Base-by-base conservation (phyloP, 2,329 filamentous ascomycete species). In the Botrytis pseudocinerea region DNA sequence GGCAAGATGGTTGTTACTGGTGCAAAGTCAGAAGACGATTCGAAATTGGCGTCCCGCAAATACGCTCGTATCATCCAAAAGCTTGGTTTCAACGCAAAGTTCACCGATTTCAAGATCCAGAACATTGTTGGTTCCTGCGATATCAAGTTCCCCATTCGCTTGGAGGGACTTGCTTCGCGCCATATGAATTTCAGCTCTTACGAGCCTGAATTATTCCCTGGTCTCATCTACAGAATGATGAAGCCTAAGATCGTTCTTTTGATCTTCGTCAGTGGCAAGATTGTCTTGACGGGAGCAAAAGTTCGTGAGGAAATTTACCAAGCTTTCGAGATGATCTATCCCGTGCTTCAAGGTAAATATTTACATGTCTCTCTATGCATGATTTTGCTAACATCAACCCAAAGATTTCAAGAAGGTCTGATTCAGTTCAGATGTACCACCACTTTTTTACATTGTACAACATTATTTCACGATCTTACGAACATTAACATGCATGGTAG, bases 141-240 rank as follows among this genome's bases (percentile, higher is more conserved):
- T 82, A 98, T 99, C 88, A 98, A 98, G 88, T 99, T 99, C 85
- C 96, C 96, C 71, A 98, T 99, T 79, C 94, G 96, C 78, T 88
- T 99, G 74, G 96, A 98, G 83, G 96, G 96, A 84, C 87, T 99
- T 82, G 96, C 96, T 25, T 96, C 92, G 78, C 94, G 95, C 85
- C 96, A 99, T 88, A 95, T 98, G 88, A 97, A 97, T 86, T 99
- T 98, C 90, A 97, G 93, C 85, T 98, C 95, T 73, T 99, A 99
- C 84, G 96, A 99, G 84, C 96, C 96, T 78, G 96, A 99, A 82
- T 84, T 99, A 83, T 99, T 98, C 89, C 96, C 96, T 81, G 96
- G 96, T 90, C 91, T 99, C 70, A 99, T 99, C 85, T 99, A 99
- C 85, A 94, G 96, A 83, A 99, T 99, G 96, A 98, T 98, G 88